Conservation (phyloP, 2,329 filamentous ascomycete genomes). For the Geosmithia morbida region DNA sequence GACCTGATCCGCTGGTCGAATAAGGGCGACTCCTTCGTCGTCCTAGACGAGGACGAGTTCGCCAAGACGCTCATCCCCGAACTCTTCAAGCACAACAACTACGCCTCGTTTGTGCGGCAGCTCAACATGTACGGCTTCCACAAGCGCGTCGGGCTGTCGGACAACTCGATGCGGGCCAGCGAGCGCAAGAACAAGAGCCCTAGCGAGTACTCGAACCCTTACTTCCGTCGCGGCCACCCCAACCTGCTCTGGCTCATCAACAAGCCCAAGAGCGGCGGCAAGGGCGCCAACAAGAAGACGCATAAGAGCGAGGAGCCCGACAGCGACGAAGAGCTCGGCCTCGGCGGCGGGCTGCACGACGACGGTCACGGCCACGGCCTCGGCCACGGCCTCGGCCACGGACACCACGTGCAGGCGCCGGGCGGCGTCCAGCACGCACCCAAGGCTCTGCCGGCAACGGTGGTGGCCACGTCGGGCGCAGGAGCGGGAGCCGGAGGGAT, state of each 20-base stretch:
- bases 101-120: conserved; percentile 89
- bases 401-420: too few species aligned
- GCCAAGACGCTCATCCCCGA: conserved; percentile 94
- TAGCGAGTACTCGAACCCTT: conserved; percentile 95
- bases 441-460: neutral
- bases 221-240: conserved; percentile 84
- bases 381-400: neutral
- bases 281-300: conserved; percentile 30
- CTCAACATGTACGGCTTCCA: conserved; percentile 98
- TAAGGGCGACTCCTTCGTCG: conserved; percentile 90
- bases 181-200: conserved; percentile 96
- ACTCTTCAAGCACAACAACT: conserved; percentile 98
- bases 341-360: conserved; percentile 11
- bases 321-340: conserved; percentile 37
- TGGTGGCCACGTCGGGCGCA: neutral
- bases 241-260: conserved; percentile 93
- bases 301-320: conserved; percentile 52
- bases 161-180: conserved; percentile 95
- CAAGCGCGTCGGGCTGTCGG: conserved; percentile 83
- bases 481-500: neutral
- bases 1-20: conserved; percentile 96
- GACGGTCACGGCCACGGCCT: conserved; percentile 16
- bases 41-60: conserved; percentile 95
- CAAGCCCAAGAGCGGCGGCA: conserved; percentile 70
- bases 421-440: conserved; percentile 22